These are phyloP conservation scores for Camellia granthamiana DNA, from an alignment of 148 eudicot genomes.

Conservation along the genomic window DNA sequence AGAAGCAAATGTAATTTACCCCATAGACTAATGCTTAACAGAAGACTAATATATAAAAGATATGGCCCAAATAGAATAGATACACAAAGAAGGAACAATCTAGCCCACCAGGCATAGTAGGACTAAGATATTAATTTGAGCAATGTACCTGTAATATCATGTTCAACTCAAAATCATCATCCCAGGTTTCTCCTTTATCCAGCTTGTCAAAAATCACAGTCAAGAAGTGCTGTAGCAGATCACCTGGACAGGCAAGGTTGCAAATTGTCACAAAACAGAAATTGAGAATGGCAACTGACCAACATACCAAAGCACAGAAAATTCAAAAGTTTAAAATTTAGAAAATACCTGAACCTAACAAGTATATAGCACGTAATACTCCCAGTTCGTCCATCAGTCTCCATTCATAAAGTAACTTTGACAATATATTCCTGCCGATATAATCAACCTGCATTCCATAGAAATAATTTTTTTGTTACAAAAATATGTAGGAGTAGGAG, in stretches of 20 bases:
- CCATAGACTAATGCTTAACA: background rate
- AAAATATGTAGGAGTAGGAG: background rate
- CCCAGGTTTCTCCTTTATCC: conserved; percentile 90
- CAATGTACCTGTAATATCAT: conserved; percentile 70
- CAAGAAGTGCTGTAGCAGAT: conserved; percentile 91
- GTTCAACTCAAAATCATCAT: conserved; percentile 97
- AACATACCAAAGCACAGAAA: background rate
- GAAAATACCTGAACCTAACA: conserved; percentile 87
- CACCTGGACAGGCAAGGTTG: conserved; percentile 52
- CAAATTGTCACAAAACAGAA: conserved; percentile 12
- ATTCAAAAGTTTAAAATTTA: background rate
- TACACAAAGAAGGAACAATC: background rate
- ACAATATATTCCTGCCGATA: conserved; percentile 75
- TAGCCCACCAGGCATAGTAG: background rate
- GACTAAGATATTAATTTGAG: background rate
- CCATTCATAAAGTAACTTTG: conserved; percentile 85
- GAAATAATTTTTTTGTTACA: background rate
- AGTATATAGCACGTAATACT: conserved; percentile 82
- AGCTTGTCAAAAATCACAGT: conserved; percentile 73
- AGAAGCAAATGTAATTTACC: background rate
- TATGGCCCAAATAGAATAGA: background rate
- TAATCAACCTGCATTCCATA: conserved; percentile 64
- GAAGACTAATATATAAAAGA: background rate
- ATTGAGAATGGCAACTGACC: conserved; percentile 10
- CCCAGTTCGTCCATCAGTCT: conserved; percentile 93